Evolutionary conservation across 1,284 basidiomycete species (phyloP).

Genomic region (Chalciporus sp.): DNA sequence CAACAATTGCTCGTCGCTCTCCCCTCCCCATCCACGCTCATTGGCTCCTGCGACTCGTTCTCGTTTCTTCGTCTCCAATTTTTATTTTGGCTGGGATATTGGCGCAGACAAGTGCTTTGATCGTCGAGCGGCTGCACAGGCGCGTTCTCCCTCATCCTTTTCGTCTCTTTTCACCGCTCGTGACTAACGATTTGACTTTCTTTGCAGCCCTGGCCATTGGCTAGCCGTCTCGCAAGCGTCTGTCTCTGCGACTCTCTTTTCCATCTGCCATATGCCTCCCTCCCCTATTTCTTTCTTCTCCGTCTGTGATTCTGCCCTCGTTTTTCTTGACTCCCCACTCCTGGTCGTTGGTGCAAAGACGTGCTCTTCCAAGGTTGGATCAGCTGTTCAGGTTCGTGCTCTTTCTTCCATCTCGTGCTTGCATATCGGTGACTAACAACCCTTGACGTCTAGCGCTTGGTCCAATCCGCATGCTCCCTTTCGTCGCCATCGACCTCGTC

Average conservation of each 20-base stretch:
- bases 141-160: not conserved
- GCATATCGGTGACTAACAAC: too few relatives aligned
- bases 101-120: conserved; percentile 1
- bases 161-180: not conserved
- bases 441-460: too few relatives aligned
- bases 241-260: not conserved
- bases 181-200: not conserved
- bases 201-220: not conserved
- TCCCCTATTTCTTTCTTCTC: not conserved
- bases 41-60: conserved; percentile 2
- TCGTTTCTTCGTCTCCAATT: not conserved
- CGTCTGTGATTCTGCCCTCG: not conserved
- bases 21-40: too few relatives aligned
- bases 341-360: not conserved
- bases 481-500: too few relatives aligned
- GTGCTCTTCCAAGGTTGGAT: not conserved
- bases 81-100: not conserved
- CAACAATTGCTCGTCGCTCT: too few relatives aligned
- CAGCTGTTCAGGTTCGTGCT: not conserved
- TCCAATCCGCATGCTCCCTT: too few relatives aligned
- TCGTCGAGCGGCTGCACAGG: not conserved
- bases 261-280: not conserved
- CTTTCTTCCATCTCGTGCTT: not conserved
- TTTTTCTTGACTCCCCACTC: not conserved
- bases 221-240: not conserved